Evolutionary conservation across 2,329 filamentous ascomycete species (phyloP).

Genomic region (Catunica adiposa): DNA sequence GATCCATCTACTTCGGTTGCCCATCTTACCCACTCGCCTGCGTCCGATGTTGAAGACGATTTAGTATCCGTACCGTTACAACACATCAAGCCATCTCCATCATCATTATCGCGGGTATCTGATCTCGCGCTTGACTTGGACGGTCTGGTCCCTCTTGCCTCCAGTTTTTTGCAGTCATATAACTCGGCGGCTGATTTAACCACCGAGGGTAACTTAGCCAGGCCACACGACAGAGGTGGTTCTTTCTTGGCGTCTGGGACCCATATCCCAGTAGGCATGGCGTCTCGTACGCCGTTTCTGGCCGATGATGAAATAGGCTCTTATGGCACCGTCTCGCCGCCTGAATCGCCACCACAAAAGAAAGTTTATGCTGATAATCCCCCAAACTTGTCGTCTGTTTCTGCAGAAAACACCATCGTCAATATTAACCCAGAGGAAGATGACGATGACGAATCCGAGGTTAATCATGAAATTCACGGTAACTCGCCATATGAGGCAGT

Average conservation of each 20-base stretch:
- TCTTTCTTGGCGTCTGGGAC: background rate
- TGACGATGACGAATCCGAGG: background rate
- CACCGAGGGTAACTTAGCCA: background rate
- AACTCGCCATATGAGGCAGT: constrained; percentile 67
- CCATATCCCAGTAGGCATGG: background rate
- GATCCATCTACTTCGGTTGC: background rate
- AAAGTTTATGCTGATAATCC: background rate
- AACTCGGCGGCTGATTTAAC: background rate
- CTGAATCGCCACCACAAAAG: constrained; percentile 9
- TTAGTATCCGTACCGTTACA: background rate
- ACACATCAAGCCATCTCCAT: background rate
- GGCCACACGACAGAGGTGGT: background rate
- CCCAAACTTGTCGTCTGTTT: background rate
- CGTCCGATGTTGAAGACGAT: background rate
- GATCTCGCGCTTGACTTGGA: background rate
- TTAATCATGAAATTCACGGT: constrained; percentile 35
- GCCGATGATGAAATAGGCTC: constrained; percentile 8
- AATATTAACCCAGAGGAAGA: constrained; percentile 12
- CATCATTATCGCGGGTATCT: background rate
- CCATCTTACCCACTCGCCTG: background rate
- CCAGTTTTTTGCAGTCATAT: background rate
- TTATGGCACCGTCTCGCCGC: constrained; percentile 12
- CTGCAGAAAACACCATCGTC: constrained; percentile 3
- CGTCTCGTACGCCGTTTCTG: constrained; percentile 10
- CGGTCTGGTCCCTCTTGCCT: background rate